Percentiles rank a stretch among this genome's conserved stretches.
Conservation (phyloP, 129 eudicot genomes). For the Smallanthus sonchifolius region DNA sequence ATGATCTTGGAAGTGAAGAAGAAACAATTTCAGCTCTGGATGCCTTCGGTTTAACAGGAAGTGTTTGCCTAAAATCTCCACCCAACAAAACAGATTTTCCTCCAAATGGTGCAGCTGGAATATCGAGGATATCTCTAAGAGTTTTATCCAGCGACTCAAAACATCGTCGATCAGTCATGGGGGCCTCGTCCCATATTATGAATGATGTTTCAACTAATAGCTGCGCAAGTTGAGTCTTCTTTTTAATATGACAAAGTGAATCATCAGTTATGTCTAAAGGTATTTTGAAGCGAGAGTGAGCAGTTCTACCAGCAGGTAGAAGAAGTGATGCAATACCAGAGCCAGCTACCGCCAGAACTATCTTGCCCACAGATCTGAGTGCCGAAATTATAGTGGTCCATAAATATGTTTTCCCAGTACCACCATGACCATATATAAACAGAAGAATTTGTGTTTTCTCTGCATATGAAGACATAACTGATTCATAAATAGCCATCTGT, state of each 20-base stretch:
- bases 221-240: too few species aligned
- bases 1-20: too few species aligned
- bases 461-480: too few species aligned
- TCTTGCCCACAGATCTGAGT: not conserved
- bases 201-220: too few species aligned
- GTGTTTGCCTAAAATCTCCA: not conserved
- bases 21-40: not conserved
- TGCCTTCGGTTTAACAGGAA: not conserved
- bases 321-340: not conserved
- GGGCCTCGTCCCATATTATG: too few species aligned
- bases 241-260: too few species aligned
- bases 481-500: too few species aligned
- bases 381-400: too few species aligned
- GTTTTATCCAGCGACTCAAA: not conserved
- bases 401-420: too few species aligned
- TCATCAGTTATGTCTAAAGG: not conserved
- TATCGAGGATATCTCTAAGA: not conserved
- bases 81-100: not conserved
- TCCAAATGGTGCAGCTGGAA: not conserved
- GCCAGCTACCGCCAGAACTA: not conserved
- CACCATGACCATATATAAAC: too few species aligned
- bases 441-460: too few species aligned
- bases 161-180: too few species aligned
- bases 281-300: not conserved
- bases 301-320: not conserved